Conservation (phyloP, 2,329 filamentous ascomycete species). For the Ascomycota sp. region DNA sequence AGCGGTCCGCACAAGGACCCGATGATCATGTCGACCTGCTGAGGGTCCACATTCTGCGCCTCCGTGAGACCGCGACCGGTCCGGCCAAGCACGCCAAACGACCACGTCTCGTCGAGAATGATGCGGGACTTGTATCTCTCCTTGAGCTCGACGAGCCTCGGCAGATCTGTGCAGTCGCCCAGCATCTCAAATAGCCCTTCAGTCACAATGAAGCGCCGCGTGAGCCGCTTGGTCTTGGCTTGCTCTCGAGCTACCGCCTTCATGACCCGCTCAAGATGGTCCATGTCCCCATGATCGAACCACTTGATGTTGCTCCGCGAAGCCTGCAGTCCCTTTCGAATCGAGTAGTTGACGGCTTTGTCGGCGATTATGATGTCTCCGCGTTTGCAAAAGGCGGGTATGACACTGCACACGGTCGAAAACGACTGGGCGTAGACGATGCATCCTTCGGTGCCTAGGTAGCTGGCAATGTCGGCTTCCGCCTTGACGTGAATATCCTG, state of each 20-base stretch:
- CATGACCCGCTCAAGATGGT: slow-evolving; percentile 72
- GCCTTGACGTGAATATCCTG: slow-evolving; percentile 97
- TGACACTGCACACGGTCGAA: slow-evolving; percentile 89
- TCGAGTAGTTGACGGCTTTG: slow-evolving; percentile 78
- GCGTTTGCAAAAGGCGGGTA: slow-evolving; percentile 90
- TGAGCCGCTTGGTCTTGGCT: slow-evolving; percentile 64
- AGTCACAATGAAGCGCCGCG: slow-evolving; percentile 84
- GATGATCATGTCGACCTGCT: slow-evolving; percentile 91
- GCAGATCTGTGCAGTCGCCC: slow-evolving; percentile 69
- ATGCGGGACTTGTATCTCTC: slow-evolving; percentile 95
- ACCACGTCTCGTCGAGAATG: slow-evolving; percentile 94
- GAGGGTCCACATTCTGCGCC: slow-evolving; percentile 85
- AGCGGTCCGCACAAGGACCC: slow-evolving; percentile 80
- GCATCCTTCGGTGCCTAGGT: slow-evolving; percentile 68
- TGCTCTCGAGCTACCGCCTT: slow-evolving; percentile 76
- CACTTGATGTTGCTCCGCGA: slow-evolving; percentile 78
- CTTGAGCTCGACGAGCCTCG: slow-evolving; percentile 82
- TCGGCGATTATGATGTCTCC: slow-evolving; percentile 96
- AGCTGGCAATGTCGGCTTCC: slow-evolving; percentile 79
- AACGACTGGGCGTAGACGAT: slow-evolving; percentile 96
- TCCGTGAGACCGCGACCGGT: slow-evolving; percentile 87
- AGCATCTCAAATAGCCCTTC: slow-evolving; percentile 85
- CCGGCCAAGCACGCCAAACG: slow-evolving; percentile 80
- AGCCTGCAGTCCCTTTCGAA: slow-evolving; percentile 85
- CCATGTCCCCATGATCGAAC: slow-evolving; percentile 94